These are phyloP conservation scores for Protomyces pachydermus DNA, from an alignment of 1,139 yeast species.

Conservation along the genomic window DNA sequence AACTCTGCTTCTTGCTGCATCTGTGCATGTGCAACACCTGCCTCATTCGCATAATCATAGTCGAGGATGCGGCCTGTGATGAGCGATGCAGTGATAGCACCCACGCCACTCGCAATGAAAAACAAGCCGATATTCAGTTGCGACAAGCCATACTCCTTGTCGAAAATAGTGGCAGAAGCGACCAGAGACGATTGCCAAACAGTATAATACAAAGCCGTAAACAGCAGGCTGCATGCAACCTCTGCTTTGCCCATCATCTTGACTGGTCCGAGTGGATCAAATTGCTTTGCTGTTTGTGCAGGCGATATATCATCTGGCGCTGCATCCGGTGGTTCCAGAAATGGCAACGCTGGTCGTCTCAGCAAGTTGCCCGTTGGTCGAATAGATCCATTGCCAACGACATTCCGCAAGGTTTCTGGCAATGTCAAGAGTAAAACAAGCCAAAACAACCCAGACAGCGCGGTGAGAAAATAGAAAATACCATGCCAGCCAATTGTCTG, in stretches of 20 bases:
- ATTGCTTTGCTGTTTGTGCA: neutral
- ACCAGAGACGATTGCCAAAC: constrained; percentile 69
- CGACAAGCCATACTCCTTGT: constrained; percentile 47
- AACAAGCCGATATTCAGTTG: constrained; percentile 59
- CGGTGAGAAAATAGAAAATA: constrained; percentile 67
- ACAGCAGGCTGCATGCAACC: constrained; percentile 44
- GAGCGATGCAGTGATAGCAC: constrained; percentile 41
- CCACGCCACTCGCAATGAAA: constrained; percentile 44
- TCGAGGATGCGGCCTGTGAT: constrained; percentile 40
- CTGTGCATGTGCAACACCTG: neutral
- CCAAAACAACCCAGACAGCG: constrained; percentile 51
- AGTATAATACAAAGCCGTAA: constrained; percentile 59
- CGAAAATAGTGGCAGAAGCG: constrained; percentile 53
- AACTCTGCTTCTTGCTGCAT: constrained; percentile 29
- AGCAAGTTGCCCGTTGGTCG: neutral
- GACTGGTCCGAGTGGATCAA: constrained; percentile 29
- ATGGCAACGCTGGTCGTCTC: neutral
- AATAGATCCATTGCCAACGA: constrained; percentile 61
- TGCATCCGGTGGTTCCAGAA: constrained; percentile 8
- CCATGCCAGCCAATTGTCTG: constrained; percentile 65
- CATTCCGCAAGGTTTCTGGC: constrained; percentile 67
- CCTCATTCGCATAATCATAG: constrained; percentile 34
- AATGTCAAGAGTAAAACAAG: constrained; percentile 39
- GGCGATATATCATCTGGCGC: neutral
- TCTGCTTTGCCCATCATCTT: constrained; percentile 33